phyloP scores from a whole-genome alignment of 257 asterid species.

The Solanum chaucha region DNA sequence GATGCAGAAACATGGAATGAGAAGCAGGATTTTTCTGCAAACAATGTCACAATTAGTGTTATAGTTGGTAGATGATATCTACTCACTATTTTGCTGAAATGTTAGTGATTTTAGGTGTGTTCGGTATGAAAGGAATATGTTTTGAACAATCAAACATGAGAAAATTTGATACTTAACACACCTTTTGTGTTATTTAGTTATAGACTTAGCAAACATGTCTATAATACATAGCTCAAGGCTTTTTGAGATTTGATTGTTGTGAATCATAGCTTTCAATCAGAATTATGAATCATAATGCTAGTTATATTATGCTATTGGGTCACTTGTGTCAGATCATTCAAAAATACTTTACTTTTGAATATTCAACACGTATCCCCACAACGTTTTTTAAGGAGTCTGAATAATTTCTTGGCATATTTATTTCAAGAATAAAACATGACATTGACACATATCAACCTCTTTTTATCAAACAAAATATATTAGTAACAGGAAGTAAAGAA shows the following conservation, averaged over 20 bases:
- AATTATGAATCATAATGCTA: not conserved
- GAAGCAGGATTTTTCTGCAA: constrained; percentile 37
- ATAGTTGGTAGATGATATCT: constrained; percentile 48
- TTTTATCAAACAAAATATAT: no score
- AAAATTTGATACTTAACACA: not conserved
- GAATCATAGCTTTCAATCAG: not conserved
- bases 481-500: no score
- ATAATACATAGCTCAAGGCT: not conserved
- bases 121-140: not conserved
- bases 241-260: not conserved
- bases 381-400: not conserved
- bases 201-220: not conserved
- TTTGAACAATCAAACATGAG: not conserved
- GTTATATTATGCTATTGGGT: no score
- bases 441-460: no score
- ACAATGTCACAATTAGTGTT: constrained; percentile 49
- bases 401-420: no score
- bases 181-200: not conserved
- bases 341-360: not conserved
- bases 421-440: no score
- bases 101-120: not conserved
- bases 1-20: constrained; percentile 34
- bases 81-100: not conserved
- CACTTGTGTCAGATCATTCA: no score
- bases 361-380: no score